Evolutionary conservation across 495 filamentous ascomycete genomes (phyloP).

Genomic region (Aspergillus leporis): DNA sequence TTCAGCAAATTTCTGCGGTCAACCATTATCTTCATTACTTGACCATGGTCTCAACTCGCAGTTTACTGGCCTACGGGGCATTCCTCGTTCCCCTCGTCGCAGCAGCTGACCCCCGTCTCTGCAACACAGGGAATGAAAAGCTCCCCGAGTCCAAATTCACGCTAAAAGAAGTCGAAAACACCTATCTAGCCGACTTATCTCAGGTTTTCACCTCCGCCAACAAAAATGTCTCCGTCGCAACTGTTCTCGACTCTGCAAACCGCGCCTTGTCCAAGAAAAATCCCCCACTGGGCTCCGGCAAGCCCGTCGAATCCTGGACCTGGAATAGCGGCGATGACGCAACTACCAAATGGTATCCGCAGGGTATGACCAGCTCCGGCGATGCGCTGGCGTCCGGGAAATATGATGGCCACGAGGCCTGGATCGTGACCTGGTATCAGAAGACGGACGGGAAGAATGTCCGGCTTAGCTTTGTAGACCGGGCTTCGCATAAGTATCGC

Average conservation of each 20-base stretch:
- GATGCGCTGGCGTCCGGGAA: constrained; percentile 34
- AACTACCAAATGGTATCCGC: constrained; percentile 39
- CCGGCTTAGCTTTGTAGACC: constrained; percentile 37
- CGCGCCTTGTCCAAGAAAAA: constrained; percentile 29
- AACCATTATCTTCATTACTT: background rate
- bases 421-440: constrained; percentile 42
- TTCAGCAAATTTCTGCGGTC: background rate
- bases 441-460: constrained; percentile 31
- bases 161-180: constrained; percentile 22
- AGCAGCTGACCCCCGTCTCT: background rate
- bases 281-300: constrained; percentile 17
- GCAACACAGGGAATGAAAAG: background rate
- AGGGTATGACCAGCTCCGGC: constrained; percentile 39
- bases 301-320: constrained; percentile 26
- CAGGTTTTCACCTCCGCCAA: constrained; percentile 18
- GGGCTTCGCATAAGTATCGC: constrained; percentile 33
- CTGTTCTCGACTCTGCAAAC: constrained; percentile 37
- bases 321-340: constrained; percentile 34
- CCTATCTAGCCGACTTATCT: constrained; percentile 18
- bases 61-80: background rate
- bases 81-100: background rate
- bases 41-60: background rate
- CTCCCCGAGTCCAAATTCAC: background rate
- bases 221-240: constrained; percentile 29
- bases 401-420: constrained; percentile 33